Percentiles rank a stretch among this genome's conserved stretches.
Conservation (phyloP, 2,329 filamentous ascomycete genomes). For the Verticillium zaregamsianum region DNA sequence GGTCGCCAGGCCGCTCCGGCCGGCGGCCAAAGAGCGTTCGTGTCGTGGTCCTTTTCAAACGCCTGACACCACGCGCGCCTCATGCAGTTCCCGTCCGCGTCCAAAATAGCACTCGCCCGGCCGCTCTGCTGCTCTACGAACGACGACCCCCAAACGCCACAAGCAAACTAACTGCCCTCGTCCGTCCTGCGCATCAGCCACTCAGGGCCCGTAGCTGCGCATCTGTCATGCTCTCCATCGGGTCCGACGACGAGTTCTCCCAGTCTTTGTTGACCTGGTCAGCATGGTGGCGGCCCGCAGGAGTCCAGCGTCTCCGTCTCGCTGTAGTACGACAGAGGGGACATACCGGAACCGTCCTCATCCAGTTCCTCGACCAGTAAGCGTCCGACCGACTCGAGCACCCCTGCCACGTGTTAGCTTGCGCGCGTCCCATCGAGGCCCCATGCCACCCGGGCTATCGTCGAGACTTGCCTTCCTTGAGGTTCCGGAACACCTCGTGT, state of each 20-base stretch:
- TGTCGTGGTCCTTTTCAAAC: not conserved
- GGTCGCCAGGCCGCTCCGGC: not conserved
- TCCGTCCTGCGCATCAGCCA: constrained; percentile 15
- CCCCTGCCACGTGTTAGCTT: not conserved
- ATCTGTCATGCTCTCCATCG: constrained; percentile 46
- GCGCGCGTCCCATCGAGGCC: not conserved
- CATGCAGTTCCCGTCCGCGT: not conserved
- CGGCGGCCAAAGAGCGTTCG: not conserved
- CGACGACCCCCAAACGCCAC: not conserved
- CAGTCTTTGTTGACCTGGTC: constrained; percentile 42
- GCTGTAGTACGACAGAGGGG: constrained; percentile 18
- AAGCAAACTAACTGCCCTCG: not conserved
- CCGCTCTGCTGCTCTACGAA: not conserved
- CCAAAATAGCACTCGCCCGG: not conserved
- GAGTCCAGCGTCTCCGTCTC: constrained; percentile 30
- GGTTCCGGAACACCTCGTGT: not conserved
- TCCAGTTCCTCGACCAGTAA: constrained; percentile 47
- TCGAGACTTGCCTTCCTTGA: not conserved
- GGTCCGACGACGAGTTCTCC: constrained; percentile 54
- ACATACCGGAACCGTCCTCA: constrained; percentile 57
- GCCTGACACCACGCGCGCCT: not conserved
- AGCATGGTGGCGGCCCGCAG: constrained; percentile 23
- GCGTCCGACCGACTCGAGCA: not conserved
- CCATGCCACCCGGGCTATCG: no score
- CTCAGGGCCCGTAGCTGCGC: constrained; percentile 32